A percentile compares a stretch with the other conserved stretches of the same genome.
phyloP scores from a whole-genome alignment of 352 stramenopile species.

The Phytophthora litchii region DNA sequence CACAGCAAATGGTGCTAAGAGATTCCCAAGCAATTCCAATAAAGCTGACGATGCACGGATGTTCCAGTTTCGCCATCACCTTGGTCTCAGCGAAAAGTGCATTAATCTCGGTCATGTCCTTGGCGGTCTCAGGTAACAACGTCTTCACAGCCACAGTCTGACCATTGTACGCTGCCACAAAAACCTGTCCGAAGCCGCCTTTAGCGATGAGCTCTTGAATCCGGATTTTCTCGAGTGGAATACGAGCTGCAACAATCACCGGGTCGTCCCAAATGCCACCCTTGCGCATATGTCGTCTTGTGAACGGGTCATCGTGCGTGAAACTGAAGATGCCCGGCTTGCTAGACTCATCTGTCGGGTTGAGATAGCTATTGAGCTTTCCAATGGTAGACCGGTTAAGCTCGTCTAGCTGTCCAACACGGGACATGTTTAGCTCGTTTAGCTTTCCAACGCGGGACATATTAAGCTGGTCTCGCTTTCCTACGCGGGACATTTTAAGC shows the following conservation, averaged over 20 bases:
- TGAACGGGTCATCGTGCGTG: conserved; percentile 26
- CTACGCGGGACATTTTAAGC: not conserved
- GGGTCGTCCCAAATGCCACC: conserved; percentile 49
- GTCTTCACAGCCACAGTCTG: conserved; percentile 66
- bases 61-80: conserved; percentile 60
- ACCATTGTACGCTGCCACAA: conserved; percentile 46
- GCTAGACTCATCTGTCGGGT: not conserved
- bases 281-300: conserved; percentile 30
- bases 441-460: not conserved
- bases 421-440: not conserved
- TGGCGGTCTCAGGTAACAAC: conserved; percentile 49
- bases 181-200: conserved; percentile 62
- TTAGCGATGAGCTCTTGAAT: conserved; percentile 49
- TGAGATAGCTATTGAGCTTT: no score
- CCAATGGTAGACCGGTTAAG: not conserved
- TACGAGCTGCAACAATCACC: conserved; percentile 40
- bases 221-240: conserved; percentile 52
- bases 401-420: no score
- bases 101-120: conserved; percentile 59
- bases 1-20: conserved; percentile 46
- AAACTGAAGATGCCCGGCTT: conserved; percentile 15
- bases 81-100: conserved; percentile 62
- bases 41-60: conserved; percentile 69
- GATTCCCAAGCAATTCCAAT: conserved; percentile 68
- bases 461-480: not conserved